Base-by-base conservation (phyloP, 139 green algal genomes). In the Chlorella sp. region DNA sequence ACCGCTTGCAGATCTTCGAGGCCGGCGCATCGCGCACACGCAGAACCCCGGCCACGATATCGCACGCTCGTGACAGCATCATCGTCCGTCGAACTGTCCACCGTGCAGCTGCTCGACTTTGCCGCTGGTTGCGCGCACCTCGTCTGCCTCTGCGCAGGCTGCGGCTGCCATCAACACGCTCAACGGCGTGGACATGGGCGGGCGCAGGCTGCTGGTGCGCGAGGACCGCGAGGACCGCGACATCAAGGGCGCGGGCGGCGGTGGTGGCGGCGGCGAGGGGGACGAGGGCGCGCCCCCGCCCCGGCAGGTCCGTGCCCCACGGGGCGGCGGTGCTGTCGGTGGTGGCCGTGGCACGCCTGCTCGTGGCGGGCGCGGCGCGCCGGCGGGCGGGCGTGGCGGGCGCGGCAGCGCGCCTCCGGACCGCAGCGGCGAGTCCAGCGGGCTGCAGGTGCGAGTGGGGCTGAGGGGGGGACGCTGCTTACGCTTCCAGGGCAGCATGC, bases 181-280 rank as follows among this genome's bases (percentile, higher is more conserved):
- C 59, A 94, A 96, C 75, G 92, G 90, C 59, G 77, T 75, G 10
- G 91, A 97, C 61, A 80, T 98, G 26, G 87, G 80, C 49, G 93
- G 93, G 27, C 88, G 94, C 63, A 89, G 86, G 35, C 91, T 98
- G 71, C 78, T 97, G 50, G 93, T 98, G 6, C 81, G 93, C 33
- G 93, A 97, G 80, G 93, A 97, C 82, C 79, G 93, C 30, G 93
- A 98, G 67, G 93, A 98, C 80, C 83, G 93, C 35, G 93, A 97
- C 72, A 87, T 97, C 17, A 95, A 96, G 91, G 85, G 91, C 75
- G 4, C 55, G 4, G n/a, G n/a, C n/a, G n/a, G n/a, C n/a, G n/a
- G n/a, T n/a, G n/a, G n/a, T n/a, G 6, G 14, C 22, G 55, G 22
- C 4, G 55, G 6, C 14, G 14, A 10, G 22, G 55, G 55, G 22